Percentiles rank a stretch among this genome's conserved stretches.
Evolutionary conservation across 139 green algal genomes (phyloP).

Genomic region (Limnomonas spitsbergensis): DNA sequence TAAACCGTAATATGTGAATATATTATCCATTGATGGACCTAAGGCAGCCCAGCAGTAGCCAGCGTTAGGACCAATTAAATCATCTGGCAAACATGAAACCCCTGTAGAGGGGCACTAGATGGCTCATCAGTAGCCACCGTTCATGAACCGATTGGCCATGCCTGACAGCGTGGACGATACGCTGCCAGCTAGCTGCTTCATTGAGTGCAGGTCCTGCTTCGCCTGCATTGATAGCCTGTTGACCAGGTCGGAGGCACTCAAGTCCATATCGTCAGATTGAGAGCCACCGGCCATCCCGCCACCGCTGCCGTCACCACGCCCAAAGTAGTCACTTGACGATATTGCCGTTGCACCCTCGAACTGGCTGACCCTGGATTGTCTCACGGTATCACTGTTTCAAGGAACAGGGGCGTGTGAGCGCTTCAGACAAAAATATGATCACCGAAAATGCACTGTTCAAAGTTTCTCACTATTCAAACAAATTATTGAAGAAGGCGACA

Average conservation of each 20-base stretch:
- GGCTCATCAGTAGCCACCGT: not conserved
- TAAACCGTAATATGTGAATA: no score
- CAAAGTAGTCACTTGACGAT: slow-evolving; percentile 78
- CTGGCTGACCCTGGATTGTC: slow-evolving; percentile 30
- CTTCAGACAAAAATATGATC: no score
- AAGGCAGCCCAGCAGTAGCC: no score
- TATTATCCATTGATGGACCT: no score
- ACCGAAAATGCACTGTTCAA: no score
- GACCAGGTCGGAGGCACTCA: slow-evolving; percentile 12
- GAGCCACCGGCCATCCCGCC: not conserved
- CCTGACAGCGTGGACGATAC: not conserved
- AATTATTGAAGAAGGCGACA: no score
- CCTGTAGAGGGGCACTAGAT: no score
- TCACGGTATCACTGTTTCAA: slow-evolving; percentile 16
- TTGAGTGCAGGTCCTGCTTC: slow-evolving; percentile 7
- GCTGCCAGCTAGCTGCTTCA: slow-evolving; percentile 3
- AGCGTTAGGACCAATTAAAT: no score
- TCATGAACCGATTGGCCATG: not conserved
- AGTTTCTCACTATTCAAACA: no score
- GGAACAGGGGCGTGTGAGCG: not conserved
- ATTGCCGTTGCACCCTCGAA: slow-evolving; percentile 71
- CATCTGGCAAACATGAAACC: no score
- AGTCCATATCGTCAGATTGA: not conserved
- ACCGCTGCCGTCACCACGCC: not conserved
- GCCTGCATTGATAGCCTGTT: slow-evolving; percentile 6